Conservation (phyloP, 2,329 filamentous ascomycete species). For the Rugonectria rugulosa region DNA sequence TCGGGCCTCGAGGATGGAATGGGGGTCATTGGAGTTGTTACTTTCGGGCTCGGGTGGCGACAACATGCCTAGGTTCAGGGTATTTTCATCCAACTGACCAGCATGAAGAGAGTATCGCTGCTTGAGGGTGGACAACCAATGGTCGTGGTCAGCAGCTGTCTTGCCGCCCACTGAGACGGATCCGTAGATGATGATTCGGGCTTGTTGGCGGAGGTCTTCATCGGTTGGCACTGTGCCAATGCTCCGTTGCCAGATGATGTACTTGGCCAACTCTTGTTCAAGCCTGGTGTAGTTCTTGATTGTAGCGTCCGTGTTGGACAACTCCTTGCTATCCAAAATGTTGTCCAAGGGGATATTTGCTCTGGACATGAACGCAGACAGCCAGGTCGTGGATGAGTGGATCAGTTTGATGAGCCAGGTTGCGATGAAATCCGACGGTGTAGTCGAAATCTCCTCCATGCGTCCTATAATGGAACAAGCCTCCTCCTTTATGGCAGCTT, state of each 20-base stretch:
- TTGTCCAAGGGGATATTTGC: neutral
- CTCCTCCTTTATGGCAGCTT: constrained; percentile 23
- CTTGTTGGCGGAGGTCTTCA: constrained; percentile 24
- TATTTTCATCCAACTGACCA: neutral
- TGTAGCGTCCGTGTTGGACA: neutral
- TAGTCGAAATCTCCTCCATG: constrained; percentile 25
- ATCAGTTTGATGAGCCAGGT: constrained; percentile 31
- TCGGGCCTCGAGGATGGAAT: constrained; percentile 13
- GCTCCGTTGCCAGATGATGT: constrained; percentile 14
- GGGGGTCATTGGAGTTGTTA: too few species aligned
- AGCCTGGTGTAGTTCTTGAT: constrained; percentile 27
- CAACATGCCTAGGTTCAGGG: neutral
- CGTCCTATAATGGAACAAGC: constrained; percentile 24
- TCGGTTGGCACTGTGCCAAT: constrained; percentile 27
- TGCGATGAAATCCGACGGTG: constrained; percentile 29
- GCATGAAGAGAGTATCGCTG: constrained; percentile 20
- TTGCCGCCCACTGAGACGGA: constrained; percentile 10
- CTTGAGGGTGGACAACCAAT: constrained; percentile 31
- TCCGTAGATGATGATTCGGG: constrained; percentile 24
- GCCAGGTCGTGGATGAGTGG: constrained; percentile 22
- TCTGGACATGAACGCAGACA: constrained; percentile 19
- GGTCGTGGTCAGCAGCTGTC: constrained; percentile 26
- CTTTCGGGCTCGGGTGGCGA: too few species aligned
- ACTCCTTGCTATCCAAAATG: neutral
- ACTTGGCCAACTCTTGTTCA: constrained; percentile 22